Base-by-base conservation (phyloP, 2,329 filamentous ascomycete species). In the Calonectria henricotiae region DNA sequence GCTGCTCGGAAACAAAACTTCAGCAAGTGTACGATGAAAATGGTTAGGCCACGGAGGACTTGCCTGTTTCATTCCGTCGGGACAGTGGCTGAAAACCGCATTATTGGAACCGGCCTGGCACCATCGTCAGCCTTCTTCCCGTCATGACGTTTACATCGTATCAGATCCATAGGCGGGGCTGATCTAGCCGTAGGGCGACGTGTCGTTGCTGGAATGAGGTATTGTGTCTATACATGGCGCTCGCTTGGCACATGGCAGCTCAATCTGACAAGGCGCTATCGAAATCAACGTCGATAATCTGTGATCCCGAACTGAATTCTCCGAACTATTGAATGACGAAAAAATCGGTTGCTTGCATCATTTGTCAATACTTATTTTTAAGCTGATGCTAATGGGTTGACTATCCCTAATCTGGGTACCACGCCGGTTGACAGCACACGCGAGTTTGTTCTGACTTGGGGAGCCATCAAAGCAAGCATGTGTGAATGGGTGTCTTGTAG, bases 321-420 rank as follows among this genome's bases (percentile, higher is more conserved):
- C 49, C 55, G 51, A 47, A 55, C 63, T 65, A 65, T 65, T 65
- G 51, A 58, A 54, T 17, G 8, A 44, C 23, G 35, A 12, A 51
- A 32, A 39, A 32, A 37, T 44, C 20, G 25, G 46, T 30, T 30
- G 25, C 20, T 32, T 6, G 25, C 15, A 23, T 55, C 23, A 64
- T 64, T 64, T 46, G 62, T 12, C 25, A 27, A 41, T 43, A 5
- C 11, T 15, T 25, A 35, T 44, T 51, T 65, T 32, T 65, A 30
- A 54, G 47, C 62, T 51, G 62, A 25, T 51, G 27, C 47, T 54
- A 65, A 41, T n/a, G 3, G 15, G 0, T 27, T 35, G 39, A 30
- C 62, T 46, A 65, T 55, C 20, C 62, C 47, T 11, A n/a, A 23
- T 39, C 15, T 23, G 37, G 27, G 30, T n/a, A 23, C 41, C n/a